Conservation (phyloP, 1,284 basidiomycete genomes). For the Ganoderma resinaceum region DNA sequence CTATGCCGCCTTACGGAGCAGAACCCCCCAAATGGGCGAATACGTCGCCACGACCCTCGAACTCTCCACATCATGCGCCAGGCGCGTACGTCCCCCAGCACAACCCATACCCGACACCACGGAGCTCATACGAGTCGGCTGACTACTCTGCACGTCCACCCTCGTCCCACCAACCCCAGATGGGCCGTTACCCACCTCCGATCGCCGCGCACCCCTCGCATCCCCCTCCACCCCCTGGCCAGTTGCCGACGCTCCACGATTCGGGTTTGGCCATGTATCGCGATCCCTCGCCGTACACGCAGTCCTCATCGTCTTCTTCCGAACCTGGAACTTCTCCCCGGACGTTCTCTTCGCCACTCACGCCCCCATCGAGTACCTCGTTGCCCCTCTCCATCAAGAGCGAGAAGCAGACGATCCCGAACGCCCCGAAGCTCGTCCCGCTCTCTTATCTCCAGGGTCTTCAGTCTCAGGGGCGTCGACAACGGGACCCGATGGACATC, state of each 20-base stretch:
- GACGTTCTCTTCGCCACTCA: constrained; percentile 33
- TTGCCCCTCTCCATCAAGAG: constrained; percentile 23
- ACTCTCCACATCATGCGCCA: constrained; percentile 14
- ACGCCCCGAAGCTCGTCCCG: constrained; percentile 38
- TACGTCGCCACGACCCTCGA: constrained; percentile 23
- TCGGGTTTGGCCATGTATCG: constrained; percentile 34
- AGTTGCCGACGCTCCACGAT: constrained; percentile 34
- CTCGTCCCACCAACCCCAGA: constrained; percentile 10
- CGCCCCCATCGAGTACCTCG: constrained; percentile 30
- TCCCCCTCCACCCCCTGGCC: constrained; percentile 15
- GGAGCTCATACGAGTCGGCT: constrained; percentile 27
- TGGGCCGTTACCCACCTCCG: constrained; percentile 9
- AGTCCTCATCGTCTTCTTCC: constrained; percentile 39
- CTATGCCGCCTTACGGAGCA: constrained; percentile 30
- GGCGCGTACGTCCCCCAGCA: constrained; percentile 21
- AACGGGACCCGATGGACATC: constrained; percentile 40
- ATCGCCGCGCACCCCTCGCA: constrained; percentile 3
- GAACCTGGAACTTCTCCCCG: constrained; percentile 35
- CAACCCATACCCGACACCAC: constrained; percentile 25
- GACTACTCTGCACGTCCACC: constrained; percentile 17
- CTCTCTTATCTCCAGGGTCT: constrained; percentile 38
- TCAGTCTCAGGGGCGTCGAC: constrained; percentile 27
- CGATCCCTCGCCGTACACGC: constrained; percentile 39
- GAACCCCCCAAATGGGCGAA: constrained; percentile 29
- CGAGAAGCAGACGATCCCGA: constrained; percentile 12